Evolutionary conservation across 352 stramenopile genomes (phyloP), one percentile per base, ranked within the genome.

Genomic region (Phytophthora citricola): DNA sequence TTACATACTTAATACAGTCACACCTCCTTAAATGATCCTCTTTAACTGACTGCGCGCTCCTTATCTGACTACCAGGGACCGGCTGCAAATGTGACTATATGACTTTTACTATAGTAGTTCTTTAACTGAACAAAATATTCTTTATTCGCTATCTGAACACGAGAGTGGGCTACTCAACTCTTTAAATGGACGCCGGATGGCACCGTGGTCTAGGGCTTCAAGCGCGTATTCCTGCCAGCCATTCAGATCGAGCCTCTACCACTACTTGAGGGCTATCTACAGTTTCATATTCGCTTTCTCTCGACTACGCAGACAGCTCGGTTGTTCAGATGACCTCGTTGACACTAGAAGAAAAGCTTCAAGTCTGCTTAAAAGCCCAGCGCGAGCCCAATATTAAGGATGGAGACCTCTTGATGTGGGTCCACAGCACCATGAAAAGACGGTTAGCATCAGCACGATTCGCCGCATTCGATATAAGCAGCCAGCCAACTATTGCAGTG

Each of bases 391-490:
- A 5, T 2, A 51, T 49, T 1, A 60, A 44, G 20, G 40, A 60
- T 12, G 27, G 26, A 43, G 40, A 60, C 5, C 53, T 60, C 27
- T 41, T 50, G 26, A 0, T 50, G 24, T 60, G 40, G 40, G 27
- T 22, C 14, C 4, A 12, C 27, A 43, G 26, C 15, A 44, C 52
- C 14, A 44, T 51, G 5, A 59, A 59, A 59, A 50, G n/a, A 7
- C 52, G 6, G 20, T 51, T 27, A 50, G 52, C 17, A 40, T 60
- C 26, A 60, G 52, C 40, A 60, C 51, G 2, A 39, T 59, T 50
- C 39, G 39, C 1, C 24, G 52, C 14, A 51, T 50, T 59, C 24
- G 52, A 43, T 41, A 26, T 11, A 59, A 59, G 15, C 52, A 29
- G 5, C 38, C 52, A 7, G 10, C 15, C 27, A 3, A 50, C 39